Conservation (phyloP, 352 stramenopile genomes). For the Sclerospora graminicola region DNA sequence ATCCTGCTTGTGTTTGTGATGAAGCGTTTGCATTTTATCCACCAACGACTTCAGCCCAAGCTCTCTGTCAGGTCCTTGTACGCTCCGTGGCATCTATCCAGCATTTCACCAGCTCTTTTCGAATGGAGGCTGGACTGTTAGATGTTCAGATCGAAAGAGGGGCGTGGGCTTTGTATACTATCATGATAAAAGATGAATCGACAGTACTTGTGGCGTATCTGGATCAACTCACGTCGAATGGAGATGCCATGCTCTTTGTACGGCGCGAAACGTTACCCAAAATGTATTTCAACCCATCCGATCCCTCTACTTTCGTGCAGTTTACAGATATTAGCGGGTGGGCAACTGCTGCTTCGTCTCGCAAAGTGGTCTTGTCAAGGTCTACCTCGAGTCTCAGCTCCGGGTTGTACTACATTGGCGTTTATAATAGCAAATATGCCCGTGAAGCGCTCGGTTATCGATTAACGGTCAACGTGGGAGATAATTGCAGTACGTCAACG, state of each 20-base stretch:
- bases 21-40: slow-evolving; percentile 47
- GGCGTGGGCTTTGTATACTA: slow-evolving; percentile 51
- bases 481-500: slow-evolving; percentile 23
- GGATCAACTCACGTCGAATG: slow-evolving; percentile 20
- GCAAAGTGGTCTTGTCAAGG: slow-evolving; percentile 49
- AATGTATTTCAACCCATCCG: slow-evolving; percentile 4
- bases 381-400: slow-evolving; percentile 56
- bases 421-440: slow-evolving; percentile 68
- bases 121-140: slow-evolving; percentile 22
- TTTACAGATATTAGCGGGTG: slow-evolving; percentile 38
- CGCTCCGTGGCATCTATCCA: slow-evolving; percentile 51
- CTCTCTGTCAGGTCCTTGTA: slow-evolving; percentile 50
- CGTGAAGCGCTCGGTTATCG: slow-evolving; percentile 31
- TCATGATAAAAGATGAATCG: slow-evolving; percentile 48
- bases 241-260: slow-evolving; percentile 68
- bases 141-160: slow-evolving; percentile 37
- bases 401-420: slow-evolving; percentile 62
- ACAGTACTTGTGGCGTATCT: slow-evolving; percentile 44
- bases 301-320: slow-evolving; percentile 33
- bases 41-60: slow-evolving; percentile 24
- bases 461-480: slow-evolving; percentile 43
- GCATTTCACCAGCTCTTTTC: slow-evolving; percentile 40
- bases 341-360: slow-evolving; percentile 19
- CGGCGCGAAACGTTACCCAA: slow-evolving; percentile 52
- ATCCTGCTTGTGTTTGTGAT: slow-evolving; percentile 50